phyloP scores from a whole-genome alignment of 2,329 filamentous ascomycete genomes.

The Sporothrix brunneoviolacea region DNA sequence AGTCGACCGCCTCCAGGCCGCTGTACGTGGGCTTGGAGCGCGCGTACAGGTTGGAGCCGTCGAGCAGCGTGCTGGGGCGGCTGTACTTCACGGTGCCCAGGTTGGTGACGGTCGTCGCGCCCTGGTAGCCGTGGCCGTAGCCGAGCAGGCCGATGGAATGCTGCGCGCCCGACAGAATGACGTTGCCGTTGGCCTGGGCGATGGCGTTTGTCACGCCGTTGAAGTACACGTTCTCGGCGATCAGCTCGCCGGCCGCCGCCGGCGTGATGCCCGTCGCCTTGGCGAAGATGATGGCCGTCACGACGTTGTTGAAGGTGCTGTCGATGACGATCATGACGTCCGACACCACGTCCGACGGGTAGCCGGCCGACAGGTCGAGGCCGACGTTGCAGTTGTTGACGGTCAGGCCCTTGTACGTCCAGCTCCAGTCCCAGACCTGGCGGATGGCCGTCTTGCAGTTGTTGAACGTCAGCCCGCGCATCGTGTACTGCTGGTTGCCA shows the following conservation, averaged over 20 bases:
- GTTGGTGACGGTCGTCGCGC: slow-evolving; percentile 26
- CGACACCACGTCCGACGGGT: slow-evolving; percentile 40
- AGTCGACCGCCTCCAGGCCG: slow-evolving; percentile 45
- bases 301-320: slow-evolving; percentile 60
- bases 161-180: slow-evolving; percentile 38
- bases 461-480: slow-evolving; percentile 59
- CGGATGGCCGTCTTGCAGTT: slow-evolving; percentile 58
- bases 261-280: slow-evolving; percentile 24
- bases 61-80: slow-evolving; percentile 50
- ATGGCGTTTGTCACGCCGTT: slow-evolving; percentile 34
- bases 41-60: slow-evolving; percentile 52
- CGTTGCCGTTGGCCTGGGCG: slow-evolving; percentile 37
- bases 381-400: slow-evolving; percentile 59
- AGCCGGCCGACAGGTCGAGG: slow-evolving; percentile 55
- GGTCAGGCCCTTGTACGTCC: slow-evolving; percentile 60
- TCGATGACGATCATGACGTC: slow-evolving; percentile 71
- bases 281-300: slow-evolving; percentile 60
- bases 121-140: slow-evolving; percentile 16
- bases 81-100: slow-evolving; percentile 38
- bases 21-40: slow-evolving; percentile 72
- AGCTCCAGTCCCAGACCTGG: slow-evolving; percentile 71
- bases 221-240: slow-evolving; percentile 41
- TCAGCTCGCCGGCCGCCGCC: slow-evolving; percentile 34
- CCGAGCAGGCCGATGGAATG: slow-evolving; percentile 37
- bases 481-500: slow-evolving; percentile 64